phyloP scores from a whole-genome alignment of 2,329 filamentous ascomycete species.

The Akanthomyces dipterigenus region DNA sequence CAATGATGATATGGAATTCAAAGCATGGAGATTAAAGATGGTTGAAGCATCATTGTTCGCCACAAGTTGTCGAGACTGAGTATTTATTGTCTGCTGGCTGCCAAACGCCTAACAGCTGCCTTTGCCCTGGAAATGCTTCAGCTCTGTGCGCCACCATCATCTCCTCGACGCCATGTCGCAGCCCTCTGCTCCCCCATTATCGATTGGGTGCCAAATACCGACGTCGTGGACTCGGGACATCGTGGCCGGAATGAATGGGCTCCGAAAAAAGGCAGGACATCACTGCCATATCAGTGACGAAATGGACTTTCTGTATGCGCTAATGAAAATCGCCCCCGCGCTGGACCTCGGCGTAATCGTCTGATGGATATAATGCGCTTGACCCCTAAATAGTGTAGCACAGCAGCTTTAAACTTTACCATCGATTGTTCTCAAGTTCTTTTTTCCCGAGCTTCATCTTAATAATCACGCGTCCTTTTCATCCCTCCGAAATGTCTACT shows the following conservation, averaged over 20 bases:
- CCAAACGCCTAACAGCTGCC: no score
- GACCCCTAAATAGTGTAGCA: neutral
- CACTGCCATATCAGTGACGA: constrained; percentile 2
- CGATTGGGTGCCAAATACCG: neutral
- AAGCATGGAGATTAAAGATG: neutral
- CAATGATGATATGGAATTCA: neutral
- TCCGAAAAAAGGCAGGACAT: neutral
- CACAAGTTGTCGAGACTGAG: neutral
- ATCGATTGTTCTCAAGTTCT: neutral
- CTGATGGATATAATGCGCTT: neutral
- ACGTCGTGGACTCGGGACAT: neutral
- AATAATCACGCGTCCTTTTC: neutral
- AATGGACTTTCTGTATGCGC: neutral
- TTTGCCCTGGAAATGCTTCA: neutral
- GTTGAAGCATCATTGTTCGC: neutral
- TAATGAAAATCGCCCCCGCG: neutral
- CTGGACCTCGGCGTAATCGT: neutral
- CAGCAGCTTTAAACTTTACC: neutral
- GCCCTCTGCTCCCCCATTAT: neutral
- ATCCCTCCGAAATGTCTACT: neutral
- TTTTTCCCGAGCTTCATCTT: neutral
- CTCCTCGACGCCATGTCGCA: neutral
- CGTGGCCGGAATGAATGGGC: neutral
- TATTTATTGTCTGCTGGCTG: neutral
- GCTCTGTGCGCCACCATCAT: neutral